These are phyloP conservation scores for Monosporozyma yasuniensis DNA, from an alignment of 805 yeast species.

Conservation along the genomic window DNA sequence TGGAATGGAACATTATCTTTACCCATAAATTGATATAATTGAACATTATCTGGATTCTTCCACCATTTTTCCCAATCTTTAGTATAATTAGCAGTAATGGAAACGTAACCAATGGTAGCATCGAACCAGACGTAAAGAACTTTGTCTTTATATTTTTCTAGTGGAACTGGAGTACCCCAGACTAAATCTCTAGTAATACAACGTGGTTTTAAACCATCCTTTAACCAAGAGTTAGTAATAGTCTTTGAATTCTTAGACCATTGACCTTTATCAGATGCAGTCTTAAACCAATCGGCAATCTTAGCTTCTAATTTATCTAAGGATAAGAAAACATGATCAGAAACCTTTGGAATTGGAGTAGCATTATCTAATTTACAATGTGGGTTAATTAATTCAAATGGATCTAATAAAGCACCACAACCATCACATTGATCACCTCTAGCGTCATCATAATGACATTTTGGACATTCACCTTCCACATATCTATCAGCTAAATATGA, in stretches of 20 bases:
- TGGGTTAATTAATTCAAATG: constrained; percentile 88
- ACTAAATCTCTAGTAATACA: constrained; percentile 94
- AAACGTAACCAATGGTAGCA: constrained; percentile 93
- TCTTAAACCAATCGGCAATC: constrained; percentile 61
- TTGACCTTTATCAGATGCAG: constrained; percentile 59
- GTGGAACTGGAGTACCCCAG: constrained; percentile 99
- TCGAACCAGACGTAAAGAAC: constrained; percentile 98
- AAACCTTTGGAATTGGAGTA: constrained; percentile 68
- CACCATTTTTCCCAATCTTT: constrained; percentile 84
- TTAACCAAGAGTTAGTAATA: constrained; percentile 88
- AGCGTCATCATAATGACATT: constrained; percentile 91
- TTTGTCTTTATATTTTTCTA: constrained; percentile 75
- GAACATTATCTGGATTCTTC: constrained; percentile 83
- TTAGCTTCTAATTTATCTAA: constrained; percentile 77
- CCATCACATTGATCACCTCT: constrained; percentile 99
- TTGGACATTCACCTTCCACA: constrained; percentile 96
- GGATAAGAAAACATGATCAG: constrained; percentile 78
- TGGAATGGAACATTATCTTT: constrained; percentile 99
- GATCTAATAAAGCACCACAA: constrained; percentile 84
- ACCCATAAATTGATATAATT: constrained; percentile 96
- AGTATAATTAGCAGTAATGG: constrained; percentile 91
- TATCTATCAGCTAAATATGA: constrained; percentile 92
- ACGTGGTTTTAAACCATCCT: constrained; percentile 85
- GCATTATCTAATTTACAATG: constrained; percentile 88
- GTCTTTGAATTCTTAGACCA: constrained; percentile 91